A percentile compares a stretch with the other conserved stretches of the same genome.
Evolutionary conservation across 192 early-diverging fungal genomes (phyloP).

Genomic region (Umbelopsis vinacea): DNA sequence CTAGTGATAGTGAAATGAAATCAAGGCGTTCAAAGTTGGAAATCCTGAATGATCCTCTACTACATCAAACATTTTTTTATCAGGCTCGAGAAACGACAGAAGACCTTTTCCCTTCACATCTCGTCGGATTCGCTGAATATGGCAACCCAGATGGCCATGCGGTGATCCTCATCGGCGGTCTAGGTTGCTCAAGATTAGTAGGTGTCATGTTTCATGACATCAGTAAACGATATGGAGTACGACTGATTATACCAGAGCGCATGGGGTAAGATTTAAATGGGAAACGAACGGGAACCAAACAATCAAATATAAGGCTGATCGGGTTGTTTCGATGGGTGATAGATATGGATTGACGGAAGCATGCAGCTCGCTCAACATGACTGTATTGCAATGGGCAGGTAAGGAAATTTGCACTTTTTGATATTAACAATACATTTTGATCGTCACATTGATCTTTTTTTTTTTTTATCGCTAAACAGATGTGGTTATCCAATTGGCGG

Average conservation of each 20-base stretch:
- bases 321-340: neutral
- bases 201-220: slow-evolving; percentile 49
- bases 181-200: slow-evolving; percentile 42
- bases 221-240: slow-evolving; percentile 30
- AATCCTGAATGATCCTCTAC: slow-evolving; percentile 28
- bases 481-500: slow-evolving; percentile 37
- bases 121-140: slow-evolving; percentile 44
- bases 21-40: slow-evolving; percentile 3
- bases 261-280: slow-evolving; percentile 38
- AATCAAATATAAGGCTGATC: neutral
- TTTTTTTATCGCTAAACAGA: slow-evolving; percentile 16
- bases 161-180: slow-evolving; percentile 43
- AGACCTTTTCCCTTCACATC: slow-evolving; percentile 18
- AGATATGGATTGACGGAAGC: slow-evolving; percentile 44
- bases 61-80: slow-evolving; percentile 38
- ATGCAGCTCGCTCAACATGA: slow-evolving; percentile 36
- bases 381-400: slow-evolving; percentile 45
- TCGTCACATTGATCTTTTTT: neutral
- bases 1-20: neutral
- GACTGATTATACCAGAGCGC: slow-evolving; percentile 48
- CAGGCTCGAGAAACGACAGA: neutral
- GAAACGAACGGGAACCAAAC: neutral
- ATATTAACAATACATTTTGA: neutral
- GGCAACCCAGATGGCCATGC: slow-evolving; percentile 34
- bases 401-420: neutral